A percentile compares a stretch with the other conserved stretches of the same genome.
Conservation (phyloP, 2,329 filamentous ascomycete genomes). For the Talaromyces sp. region DNA sequence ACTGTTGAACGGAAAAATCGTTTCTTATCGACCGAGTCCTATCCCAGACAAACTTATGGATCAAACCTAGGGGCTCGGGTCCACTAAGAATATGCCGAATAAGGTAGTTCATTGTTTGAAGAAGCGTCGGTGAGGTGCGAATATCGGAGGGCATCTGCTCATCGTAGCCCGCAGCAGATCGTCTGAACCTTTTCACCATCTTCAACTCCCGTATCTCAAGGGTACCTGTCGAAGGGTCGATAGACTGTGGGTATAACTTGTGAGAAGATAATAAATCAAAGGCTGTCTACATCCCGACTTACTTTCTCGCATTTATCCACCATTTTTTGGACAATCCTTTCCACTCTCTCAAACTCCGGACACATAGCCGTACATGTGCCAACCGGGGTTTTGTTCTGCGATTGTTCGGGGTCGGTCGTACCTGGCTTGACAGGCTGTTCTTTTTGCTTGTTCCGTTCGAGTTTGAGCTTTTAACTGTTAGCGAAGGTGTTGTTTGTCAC, state of each 20-base stretch:
- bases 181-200: slow-evolving; percentile 61
- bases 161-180: slow-evolving; percentile 59
- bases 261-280: slow-evolving; percentile 11
- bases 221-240: slow-evolving; percentile 29
- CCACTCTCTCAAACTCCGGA: slow-evolving; percentile 57
- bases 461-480: slow-evolving; percentile 39
- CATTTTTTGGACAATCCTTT: slow-evolving; percentile 58
- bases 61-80: slow-evolving; percentile 43
- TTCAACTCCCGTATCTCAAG: slow-evolving; percentile 32
- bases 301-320: slow-evolving; percentile 58
- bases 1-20: slow-evolving; percentile 59
- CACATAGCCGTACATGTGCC: slow-evolving; percentile 62
- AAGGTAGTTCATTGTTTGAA: slow-evolving; percentile 44
- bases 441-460: slow-evolving; percentile 46
- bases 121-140: slow-evolving; percentile 49
- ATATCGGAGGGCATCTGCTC: slow-evolving; percentile 61
- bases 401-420: slow-evolving; percentile 56
- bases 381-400: slow-evolving; percentile 54
- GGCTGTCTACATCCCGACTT: slow-evolving; percentile 6
- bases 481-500: neutral
- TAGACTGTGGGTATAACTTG: slow-evolving; percentile 19
- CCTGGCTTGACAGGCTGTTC: slow-evolving; percentile 48
- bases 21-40: slow-evolving; percentile 60
- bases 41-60: slow-evolving; percentile 63
- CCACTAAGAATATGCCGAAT: slow-evolving; percentile 49